Percentiles rank a stretch among this genome's conserved stretches.
Conservation (phyloP, 139 green algal species). For the Chlorella sorokiniana region DNA sequence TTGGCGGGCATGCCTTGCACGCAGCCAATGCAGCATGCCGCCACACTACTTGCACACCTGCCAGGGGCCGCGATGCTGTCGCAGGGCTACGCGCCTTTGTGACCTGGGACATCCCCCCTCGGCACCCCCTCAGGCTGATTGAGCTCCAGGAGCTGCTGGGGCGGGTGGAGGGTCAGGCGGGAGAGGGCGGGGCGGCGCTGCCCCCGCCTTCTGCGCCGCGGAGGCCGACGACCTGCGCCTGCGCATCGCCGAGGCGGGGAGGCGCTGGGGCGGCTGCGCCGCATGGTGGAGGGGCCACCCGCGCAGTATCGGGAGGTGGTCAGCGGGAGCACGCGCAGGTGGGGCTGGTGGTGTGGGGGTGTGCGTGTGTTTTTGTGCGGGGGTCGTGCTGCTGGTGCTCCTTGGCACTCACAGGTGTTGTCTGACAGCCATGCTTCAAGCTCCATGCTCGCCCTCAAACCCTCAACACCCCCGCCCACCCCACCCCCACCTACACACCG, state of each 20-base stretch:
- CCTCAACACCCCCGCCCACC: background rate
- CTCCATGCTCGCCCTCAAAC: background rate
- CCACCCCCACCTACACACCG: background rate
- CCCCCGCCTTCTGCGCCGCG: background rate
- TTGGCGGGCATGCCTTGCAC: background rate
- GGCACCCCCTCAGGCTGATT: background rate
- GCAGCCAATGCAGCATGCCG: background rate
- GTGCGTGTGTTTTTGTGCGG: background rate
- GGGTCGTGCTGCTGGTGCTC: background rate
- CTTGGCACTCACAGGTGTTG: background rate
- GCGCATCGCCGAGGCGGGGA: slow-evolving; percentile 3
- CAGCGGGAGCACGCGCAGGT: slow-evolving; percentile 1
- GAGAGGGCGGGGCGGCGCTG: background rate
- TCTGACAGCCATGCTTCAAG: too few relatives aligned
- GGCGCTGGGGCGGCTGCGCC: slow-evolving; percentile 15
- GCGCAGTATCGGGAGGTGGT: background rate
- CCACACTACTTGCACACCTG: too few relatives aligned
- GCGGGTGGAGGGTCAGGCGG: background rate
- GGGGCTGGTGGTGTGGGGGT: background rate
- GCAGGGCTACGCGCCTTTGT: background rate
- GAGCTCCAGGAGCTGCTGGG: slow-evolving; percentile 24
- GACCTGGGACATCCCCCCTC: background rate
- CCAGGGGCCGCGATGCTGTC: too few relatives aligned
- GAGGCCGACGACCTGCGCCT: slow-evolving; percentile 9
- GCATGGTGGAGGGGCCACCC: slow-evolving; percentile 4